phyloP scores from a whole-genome alignment of 2,329 filamentous ascomycete species.

The Diaporthe helianthi region DNA sequence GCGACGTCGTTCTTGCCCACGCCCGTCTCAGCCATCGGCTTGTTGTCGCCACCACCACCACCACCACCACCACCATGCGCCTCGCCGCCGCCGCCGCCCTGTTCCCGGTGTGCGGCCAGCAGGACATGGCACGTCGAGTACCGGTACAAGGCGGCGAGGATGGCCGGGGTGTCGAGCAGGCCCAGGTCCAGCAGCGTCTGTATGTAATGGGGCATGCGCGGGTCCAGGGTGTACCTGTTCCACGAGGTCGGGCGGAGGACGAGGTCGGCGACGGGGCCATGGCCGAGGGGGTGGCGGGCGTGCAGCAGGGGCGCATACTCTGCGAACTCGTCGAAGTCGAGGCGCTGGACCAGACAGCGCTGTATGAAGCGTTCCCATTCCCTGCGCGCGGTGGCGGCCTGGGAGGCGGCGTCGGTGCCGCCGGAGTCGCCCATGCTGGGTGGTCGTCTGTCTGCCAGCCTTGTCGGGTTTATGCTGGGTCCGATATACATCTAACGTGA shows the following conservation, averaged over 20 bases:
- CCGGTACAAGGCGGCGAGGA: conserved; percentile 62
- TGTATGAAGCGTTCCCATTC: conserved; percentile 61
- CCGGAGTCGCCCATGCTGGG: conserved; percentile 26
- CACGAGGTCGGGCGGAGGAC: conserved; percentile 61
- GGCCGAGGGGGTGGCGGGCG: conserved; percentile 58
- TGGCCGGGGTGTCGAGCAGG: conserved; percentile 60
- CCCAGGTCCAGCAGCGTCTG: conserved; percentile 59
- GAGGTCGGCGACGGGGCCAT: conserved; percentile 61
- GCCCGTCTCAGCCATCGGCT: not conserved
- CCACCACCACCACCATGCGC: conserved; percentile 27
- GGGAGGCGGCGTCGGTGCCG: conserved; percentile 20
- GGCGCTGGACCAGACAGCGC: conserved; percentile 57
- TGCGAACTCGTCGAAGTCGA: conserved; percentile 61
- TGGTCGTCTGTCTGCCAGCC: not conserved
- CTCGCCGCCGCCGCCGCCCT: conserved; percentile 27
- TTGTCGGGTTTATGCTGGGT: not conserved
- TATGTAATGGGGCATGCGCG: conserved; percentile 65
- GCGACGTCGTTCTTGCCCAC: conserved; percentile 37
- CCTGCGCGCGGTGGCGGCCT: conserved; percentile 35
- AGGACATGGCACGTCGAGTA: conserved; percentile 60
- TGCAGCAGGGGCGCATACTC: conserved; percentile 57
- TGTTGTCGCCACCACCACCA: not conserved
- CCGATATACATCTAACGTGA: not conserved
- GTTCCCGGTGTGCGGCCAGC: conserved; percentile 39
- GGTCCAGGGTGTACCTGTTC: conserved; percentile 61